Percentiles rank a stretch among this genome's conserved stretches.
Conservation (phyloP, 306 rosid genomes). For the Prunus davidiana region DNA sequence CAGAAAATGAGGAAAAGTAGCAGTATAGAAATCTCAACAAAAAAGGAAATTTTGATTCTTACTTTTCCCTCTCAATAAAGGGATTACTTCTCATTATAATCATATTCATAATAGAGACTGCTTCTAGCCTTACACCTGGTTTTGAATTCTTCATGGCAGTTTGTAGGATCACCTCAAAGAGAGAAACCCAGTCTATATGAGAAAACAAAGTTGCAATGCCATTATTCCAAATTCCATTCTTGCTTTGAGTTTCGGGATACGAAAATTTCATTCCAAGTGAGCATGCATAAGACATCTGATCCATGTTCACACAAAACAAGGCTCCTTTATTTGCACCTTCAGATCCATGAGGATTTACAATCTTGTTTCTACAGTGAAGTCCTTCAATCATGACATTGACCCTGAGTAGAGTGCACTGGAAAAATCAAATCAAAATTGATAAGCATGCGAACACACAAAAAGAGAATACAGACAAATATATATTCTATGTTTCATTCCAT, state of each 20-base stretch:
- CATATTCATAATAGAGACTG: constrained; percentile 58
- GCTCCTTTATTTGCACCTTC: constrained; percentile 33
- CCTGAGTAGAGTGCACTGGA: constrained; percentile 99
- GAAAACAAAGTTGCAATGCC: constrained; percentile 35
- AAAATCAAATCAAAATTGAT: constrained; percentile 97
- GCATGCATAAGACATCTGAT: constrained; percentile 17
- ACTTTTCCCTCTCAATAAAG: constrained; percentile 68
- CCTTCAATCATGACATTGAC: constrained; percentile 64
- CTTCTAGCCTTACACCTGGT: constrained; percentile 64
- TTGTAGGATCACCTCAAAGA: constrained; percentile 58
- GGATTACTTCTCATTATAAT: constrained; percentile 57
- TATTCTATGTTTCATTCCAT: neutral
- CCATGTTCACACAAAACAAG: constrained; percentile 14
- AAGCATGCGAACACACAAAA: constrained; percentile 35
- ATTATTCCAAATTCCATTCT: constrained; percentile 41
- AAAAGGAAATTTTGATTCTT: constrained; percentile 34
- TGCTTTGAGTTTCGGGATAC: constrained; percentile 32
- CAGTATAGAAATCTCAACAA: constrained; percentile 15
- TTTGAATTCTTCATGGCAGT: constrained; percentile 52
- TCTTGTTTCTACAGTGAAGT: constrained; percentile 35
- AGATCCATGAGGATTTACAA: constrained; percentile 36
- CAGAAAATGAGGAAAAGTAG: constrained; percentile 3
- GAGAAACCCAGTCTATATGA: constrained; percentile 56
- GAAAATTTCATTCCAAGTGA: constrained; percentile 14
- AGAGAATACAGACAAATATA: no score